These are phyloP conservation scores for Proliferodiscus dingleyae DNA, from an alignment of 2,329 filamentous ascomycete species.

Conservation along the genomic window DNA sequence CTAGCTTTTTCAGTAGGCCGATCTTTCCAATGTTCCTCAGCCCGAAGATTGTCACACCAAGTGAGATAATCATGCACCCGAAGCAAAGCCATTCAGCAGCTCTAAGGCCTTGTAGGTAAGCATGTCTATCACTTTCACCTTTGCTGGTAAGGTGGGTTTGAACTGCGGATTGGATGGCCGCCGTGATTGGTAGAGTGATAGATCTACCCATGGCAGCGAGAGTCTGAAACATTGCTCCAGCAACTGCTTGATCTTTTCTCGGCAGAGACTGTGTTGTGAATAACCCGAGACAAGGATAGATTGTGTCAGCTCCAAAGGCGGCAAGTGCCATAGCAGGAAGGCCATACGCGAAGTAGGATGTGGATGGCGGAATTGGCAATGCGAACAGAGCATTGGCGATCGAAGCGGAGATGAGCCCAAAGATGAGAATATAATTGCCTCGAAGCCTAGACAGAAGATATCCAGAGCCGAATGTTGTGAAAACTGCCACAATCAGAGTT, in stretches of 20 bases:
- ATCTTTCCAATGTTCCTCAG: slow-evolving; percentile 28
- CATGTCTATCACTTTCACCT: slow-evolving; percentile 17
- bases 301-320: slow-evolving; percentile 62
- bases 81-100: slow-evolving; percentile 24
- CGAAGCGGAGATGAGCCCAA: slow-evolving; percentile 37
- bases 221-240: slow-evolving; percentile 63
- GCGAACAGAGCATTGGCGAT: slow-evolving; percentile 58
- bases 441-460: slow-evolving; percentile 22
- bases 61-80: slow-evolving; percentile 12
- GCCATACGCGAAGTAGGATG: slow-evolving; percentile 63
- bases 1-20: slow-evolving; percentile 25
- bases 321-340: slow-evolving; percentile 62
- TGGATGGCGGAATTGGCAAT: slow-evolving; percentile 54
- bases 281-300: slow-evolving; percentile 60
- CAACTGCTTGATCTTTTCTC: slow-evolving; percentile 59
- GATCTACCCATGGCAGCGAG: slow-evolving; percentile 61
- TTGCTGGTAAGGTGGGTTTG: slow-evolving; percentile 43
- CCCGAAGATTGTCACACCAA: slow-evolving; percentile 15
- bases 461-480: slow-evolving; percentile 18
- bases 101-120: slow-evolving; percentile 18
- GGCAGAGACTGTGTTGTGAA: slow-evolving; percentile 61
- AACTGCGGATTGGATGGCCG: slow-evolving; percentile 59
- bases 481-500: too few species aligned
- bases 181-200: slow-evolving; percentile 60
- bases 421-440: slow-evolving; percentile 51